Evolutionary conservation across 106 monocot species (phyloP).

Genomic region (Ottelia alismoides): DNA sequence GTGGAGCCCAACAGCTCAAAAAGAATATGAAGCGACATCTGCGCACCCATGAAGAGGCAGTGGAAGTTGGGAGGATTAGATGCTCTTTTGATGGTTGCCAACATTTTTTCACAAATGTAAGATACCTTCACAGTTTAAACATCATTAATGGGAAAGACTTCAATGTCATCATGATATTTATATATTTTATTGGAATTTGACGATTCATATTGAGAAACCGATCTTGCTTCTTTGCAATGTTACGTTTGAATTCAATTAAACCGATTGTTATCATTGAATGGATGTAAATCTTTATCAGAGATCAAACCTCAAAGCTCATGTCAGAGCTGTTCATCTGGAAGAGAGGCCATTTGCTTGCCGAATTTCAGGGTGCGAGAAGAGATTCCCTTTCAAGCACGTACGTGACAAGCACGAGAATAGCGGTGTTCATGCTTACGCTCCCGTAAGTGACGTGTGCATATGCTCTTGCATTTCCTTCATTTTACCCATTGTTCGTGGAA

Average conservation of each 20-base stretch:
- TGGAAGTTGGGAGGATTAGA: slow-evolving; percentile 23
- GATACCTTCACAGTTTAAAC: neutral
- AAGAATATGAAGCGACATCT: slow-evolving; percentile 72
- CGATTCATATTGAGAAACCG: no score
- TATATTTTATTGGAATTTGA: no score
- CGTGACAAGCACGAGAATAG: slow-evolving; percentile 78
- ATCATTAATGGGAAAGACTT: neutral
- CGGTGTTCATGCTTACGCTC: slow-evolving; percentile 33
- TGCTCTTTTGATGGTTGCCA: slow-evolving; percentile 53
- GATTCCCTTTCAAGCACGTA: slow-evolving; percentile 75
- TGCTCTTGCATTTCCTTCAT: no score
- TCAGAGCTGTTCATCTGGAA: slow-evolving; percentile 62
- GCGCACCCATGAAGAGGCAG: slow-evolving; percentile 29
- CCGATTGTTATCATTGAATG: no score
- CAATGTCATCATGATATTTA: neutral
- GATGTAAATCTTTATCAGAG: slow-evolving; percentile 25
- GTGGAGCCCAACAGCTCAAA: slow-evolving; percentile 59
- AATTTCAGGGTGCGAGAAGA: slow-evolving; percentile 50
- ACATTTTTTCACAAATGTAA: slow-evolving; percentile 53
- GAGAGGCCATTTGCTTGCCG: slow-evolving; percentile 49
- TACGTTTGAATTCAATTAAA: no score
- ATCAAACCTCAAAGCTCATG: slow-evolving; percentile 73
- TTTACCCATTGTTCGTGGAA: no score
- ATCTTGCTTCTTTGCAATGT: no score
- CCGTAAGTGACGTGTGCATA: no score